Conservation (phyloP, 2,329 filamentous ascomycete genomes). For the Cadophora sp. region DNA sequence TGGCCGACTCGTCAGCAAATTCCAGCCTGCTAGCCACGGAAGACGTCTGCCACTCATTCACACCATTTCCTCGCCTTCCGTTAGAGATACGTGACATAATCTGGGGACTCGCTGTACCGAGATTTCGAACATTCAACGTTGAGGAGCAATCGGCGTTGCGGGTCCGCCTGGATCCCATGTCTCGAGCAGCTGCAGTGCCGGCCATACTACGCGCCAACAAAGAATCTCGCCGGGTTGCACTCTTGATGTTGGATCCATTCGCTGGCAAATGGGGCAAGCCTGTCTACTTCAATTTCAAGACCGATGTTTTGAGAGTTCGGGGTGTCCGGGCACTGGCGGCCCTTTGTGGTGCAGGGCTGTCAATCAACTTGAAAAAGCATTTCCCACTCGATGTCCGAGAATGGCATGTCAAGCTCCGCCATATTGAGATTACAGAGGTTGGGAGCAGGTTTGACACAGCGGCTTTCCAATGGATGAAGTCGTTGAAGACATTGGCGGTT, state of each 20-base stretch:
- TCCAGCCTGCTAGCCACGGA: neutral
- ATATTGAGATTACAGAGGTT: neutral
- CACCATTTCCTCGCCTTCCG: neutral
- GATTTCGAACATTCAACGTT: neutral
- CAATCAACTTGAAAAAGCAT: no score
- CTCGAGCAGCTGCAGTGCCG: neutral
- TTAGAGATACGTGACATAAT: neutral
- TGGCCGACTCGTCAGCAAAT: neutral
- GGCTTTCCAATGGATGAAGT: neutral
- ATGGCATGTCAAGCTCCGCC: neutral
- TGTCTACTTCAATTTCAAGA: slow-evolving; percentile 4
- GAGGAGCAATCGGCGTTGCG: no score
- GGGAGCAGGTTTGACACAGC: neutral
- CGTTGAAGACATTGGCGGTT: neutral
- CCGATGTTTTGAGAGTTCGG: neutral
- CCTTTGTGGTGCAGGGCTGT: neutral
- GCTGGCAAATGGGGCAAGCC: neutral
- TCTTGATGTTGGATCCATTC: neutral
- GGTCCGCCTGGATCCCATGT: neutral
- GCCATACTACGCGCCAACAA: neutral
- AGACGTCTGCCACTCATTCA: neutral
- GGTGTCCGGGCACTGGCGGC: neutral
- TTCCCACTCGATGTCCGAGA: neutral
- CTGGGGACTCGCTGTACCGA: neutral
- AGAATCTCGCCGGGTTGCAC: neutral